Conservation (phyloP, 1,139 yeast genomes). For the Sugiyamaella paludigena region DNA sequence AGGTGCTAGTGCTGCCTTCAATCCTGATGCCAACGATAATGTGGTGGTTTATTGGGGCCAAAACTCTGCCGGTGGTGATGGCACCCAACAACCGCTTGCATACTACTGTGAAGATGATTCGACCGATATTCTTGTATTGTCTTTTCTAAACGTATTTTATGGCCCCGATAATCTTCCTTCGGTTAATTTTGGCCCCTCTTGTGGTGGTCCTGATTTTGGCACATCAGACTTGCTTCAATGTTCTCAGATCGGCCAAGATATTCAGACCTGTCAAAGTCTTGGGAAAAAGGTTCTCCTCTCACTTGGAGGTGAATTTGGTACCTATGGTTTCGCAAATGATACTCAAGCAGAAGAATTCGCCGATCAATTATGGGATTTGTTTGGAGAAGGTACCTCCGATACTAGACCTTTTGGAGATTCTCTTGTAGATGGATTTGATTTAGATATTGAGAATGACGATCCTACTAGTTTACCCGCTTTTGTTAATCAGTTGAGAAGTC, state of each 20-base stretch:
- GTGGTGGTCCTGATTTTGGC: constrained; percentile 46
- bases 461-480: constrained; percentile 54
- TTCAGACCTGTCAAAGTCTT: constrained; percentile 63
- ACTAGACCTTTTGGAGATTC: constrained; percentile 75
- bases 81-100: constrained; percentile 46
- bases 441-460: constrained; percentile 60
- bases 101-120: constrained; percentile 66
- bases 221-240: constrained; percentile 56
- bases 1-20: constrained; percentile 16
- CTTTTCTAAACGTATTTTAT: constrained; percentile 68
- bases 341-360: constrained; percentile 68
- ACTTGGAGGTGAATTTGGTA: constrained; percentile 78
- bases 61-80: constrained; percentile 62
- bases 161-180: constrained; percentile 39
- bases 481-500: constrained; percentile 51
- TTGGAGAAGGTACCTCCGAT: constrained; percentile 83
- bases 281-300: constrained; percentile 76
- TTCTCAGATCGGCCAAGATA: constrained; percentile 63
- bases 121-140: constrained; percentile 69
- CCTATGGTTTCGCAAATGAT: constrained; percentile 57
- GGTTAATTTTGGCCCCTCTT: constrained; percentile 64
- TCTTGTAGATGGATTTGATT: constrained; percentile 66
- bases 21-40: constrained; percentile 36
- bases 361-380: constrained; percentile 71
- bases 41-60: constrained; percentile 93